A percentile compares a stretch with the other conserved stretches of the same genome.
These are phyloP conservation scores for Bolboschoenoplectus hybrid DNA, from an alignment of 202 grass and related monocot genomes.

Conservation along the genomic window DNA sequence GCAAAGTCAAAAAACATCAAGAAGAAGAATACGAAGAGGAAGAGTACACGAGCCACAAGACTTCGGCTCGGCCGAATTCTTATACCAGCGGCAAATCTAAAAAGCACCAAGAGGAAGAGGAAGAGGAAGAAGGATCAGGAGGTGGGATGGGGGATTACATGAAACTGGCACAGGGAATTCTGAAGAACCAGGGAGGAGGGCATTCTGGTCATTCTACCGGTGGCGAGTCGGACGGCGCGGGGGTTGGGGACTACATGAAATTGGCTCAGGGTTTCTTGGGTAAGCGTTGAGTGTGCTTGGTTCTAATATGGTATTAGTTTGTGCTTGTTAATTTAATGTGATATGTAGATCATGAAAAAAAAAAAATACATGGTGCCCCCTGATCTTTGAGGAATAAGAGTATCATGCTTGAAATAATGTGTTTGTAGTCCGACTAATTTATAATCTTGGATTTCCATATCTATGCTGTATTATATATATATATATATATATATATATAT, in stretches of 20 bases:
- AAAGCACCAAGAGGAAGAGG: conserved; percentile 38
- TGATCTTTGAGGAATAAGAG: neutral
- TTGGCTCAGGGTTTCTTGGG: conserved; percentile 46
- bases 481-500: neutral
- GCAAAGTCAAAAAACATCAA: conserved; percentile 10
- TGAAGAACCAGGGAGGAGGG: conserved; percentile 62
- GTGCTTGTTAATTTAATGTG: conserved; percentile 14
- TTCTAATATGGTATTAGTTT: neutral
- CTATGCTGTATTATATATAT: neutral
- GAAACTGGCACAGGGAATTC: conserved; percentile 72
- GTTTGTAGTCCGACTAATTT: neutral
- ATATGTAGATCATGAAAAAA: neutral
- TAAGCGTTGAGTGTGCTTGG: conserved; percentile 33
- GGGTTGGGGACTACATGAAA: conserved; percentile 73
- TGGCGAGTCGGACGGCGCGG: conserved; percentile 40
- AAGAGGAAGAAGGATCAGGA: conserved; percentile 56
- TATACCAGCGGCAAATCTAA: conserved; percentile 47
- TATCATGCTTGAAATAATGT: conserved; percentile 19
- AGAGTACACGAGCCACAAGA: neutral
- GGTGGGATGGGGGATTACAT: conserved; percentile 70
- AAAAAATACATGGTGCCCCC: neutral
- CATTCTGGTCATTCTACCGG: conserved; percentile 43
- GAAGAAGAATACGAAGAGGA: conserved; percentile 35
- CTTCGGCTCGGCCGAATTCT: conserved; percentile 36
- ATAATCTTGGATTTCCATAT: neutral